phyloP scores from a whole-genome alignment of 2,329 filamentous ascomycete species.

The Zelopaecilomyces penicillatus region DNA sequence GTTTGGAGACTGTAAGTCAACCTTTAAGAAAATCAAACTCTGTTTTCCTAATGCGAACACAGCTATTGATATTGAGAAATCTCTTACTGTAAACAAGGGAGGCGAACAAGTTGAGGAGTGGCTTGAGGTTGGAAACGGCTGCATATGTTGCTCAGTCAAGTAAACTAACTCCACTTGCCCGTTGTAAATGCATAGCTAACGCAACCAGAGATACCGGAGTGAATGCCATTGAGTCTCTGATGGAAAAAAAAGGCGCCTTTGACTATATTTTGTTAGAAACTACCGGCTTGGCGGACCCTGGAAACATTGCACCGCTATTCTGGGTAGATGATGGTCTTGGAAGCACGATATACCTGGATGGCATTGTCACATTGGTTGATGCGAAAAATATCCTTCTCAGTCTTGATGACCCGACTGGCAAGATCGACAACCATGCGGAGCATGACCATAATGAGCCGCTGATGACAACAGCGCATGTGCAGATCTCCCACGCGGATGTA shows the following conservation, averaged over 20 bases:
- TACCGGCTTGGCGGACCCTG: slow-evolving; percentile 88
- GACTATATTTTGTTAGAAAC: slow-evolving; percentile 98
- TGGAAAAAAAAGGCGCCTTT: slow-evolving; percentile 88
- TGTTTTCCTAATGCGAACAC: slow-evolving; percentile 3
- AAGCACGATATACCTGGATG: slow-evolving; percentile 92
- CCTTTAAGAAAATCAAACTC: slow-evolving; percentile 9
- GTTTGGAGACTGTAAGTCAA: slow-evolving; percentile 66
- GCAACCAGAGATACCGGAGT: slow-evolving; percentile 71
- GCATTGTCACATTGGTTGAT: slow-evolving; percentile 92
- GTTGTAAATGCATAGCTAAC: not conserved
- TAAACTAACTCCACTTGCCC: slow-evolving; percentile 26
- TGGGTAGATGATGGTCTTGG: slow-evolving; percentile 96
- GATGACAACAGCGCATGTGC: slow-evolving; percentile 87
- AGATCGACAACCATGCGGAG: slow-evolving; percentile 44
- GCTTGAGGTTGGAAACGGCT: slow-evolving; percentile 93
- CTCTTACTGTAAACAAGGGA: slow-evolving; percentile 79
- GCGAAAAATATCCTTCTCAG: slow-evolving; percentile 82
- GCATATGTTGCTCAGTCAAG: slow-evolving; percentile 97
- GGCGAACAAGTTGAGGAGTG: slow-evolving; percentile 83
- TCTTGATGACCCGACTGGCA: slow-evolving; percentile 62
- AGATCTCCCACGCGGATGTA: slow-evolving; percentile 95
- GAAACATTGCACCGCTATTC: slow-evolving; percentile 90
- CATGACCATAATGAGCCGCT: slow-evolving; percentile 52
- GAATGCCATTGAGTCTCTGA: slow-evolving; percentile 87
- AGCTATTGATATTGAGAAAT: slow-evolving; percentile 94